A percentile compares a stretch with the other conserved stretches of the same genome.
These are phyloP conservation scores for Syzygium malaccense DNA, from an alignment of 441 rosid genomes.

Conservation along the genomic window DNA sequence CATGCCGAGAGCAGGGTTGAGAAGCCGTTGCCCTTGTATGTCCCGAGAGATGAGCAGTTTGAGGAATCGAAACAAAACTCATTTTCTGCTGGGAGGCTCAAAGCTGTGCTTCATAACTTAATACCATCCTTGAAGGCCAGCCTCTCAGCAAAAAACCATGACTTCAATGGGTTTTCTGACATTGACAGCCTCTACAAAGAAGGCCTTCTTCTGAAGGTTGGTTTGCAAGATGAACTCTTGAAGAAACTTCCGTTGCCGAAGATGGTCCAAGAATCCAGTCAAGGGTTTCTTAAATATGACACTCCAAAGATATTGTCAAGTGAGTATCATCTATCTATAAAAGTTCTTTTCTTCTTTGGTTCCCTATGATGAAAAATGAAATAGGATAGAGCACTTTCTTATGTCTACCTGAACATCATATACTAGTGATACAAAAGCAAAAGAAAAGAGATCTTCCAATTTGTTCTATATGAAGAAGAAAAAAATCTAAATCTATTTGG, in stretches of 20 bases:
- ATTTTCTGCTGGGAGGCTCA: conserved; percentile 65
- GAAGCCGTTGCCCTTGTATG: conserved; percentile 81
- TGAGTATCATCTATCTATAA: conserved; percentile 29
- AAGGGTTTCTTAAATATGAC: conserved; percentile 71
- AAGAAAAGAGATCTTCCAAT: neutral
- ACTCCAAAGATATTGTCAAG: conserved; percentile 78
- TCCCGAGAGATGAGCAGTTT: conserved; percentile 90
- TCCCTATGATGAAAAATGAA: neutral
- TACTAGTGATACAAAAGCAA: neutral
- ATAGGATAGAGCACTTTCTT: neutral
- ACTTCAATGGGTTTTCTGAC: conserved; percentile 57
- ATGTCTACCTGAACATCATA: neutral
- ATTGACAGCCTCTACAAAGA: conserved; percentile 78
- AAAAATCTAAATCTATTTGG: neutral
- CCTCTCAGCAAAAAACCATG: conserved; percentile 53
- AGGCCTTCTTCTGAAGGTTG: conserved; percentile 77
- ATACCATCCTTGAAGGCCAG: conserved; percentile 67
- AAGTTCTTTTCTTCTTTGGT: neutral
- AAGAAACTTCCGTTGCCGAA: conserved; percentile 70
- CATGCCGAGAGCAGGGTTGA: conserved; percentile 70
- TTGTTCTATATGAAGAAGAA: neutral
- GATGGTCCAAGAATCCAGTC: conserved; percentile 59
- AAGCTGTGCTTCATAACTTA: conserved; percentile 66
- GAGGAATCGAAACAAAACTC: conserved; percentile 68
- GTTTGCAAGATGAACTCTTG: conserved; percentile 63